Percentiles rank a stretch among this genome's conserved stretches.
phyloP scores from a whole-genome alignment of 164 flowering plant genomes.

The Pachysandra terminalis region DNA sequence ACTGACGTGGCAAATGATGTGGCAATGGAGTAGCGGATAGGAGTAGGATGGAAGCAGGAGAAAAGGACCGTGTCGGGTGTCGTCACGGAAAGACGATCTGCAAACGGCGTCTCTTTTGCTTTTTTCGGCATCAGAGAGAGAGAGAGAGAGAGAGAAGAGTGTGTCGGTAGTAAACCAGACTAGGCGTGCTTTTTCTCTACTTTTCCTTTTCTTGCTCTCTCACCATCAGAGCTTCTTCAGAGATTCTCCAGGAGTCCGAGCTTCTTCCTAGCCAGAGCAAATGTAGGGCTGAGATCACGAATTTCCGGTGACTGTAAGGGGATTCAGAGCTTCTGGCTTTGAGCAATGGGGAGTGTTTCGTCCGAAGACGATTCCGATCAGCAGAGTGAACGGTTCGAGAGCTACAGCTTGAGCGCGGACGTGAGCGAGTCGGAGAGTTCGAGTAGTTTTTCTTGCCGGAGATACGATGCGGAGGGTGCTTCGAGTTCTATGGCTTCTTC shows the following conservation, averaged over 20 bases:
- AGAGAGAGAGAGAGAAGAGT: conserved; percentile 1
- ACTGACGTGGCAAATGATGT: background rate
- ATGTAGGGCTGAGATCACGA: background rate
- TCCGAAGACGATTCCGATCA: conserved; percentile 43
- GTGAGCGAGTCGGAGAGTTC: conserved; percentile 70
- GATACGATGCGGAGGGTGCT: conserved; percentile 23
- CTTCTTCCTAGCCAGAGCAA: background rate
- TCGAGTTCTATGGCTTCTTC: conserved; percentile 37
- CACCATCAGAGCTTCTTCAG: background rate
- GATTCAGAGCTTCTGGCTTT: background rate
- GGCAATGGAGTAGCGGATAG: background rate
- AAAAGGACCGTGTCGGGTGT: background rate
- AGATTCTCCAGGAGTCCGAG: too few species aligned
- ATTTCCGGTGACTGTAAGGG: background rate
- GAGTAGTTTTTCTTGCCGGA: conserved; percentile 32
- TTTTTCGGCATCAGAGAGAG: conserved; percentile 5
- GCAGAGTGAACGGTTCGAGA: conserved; percentile 35
- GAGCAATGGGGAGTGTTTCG: conserved; percentile 33
- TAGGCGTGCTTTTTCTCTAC: conserved; percentile 7
- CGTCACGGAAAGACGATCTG: conserved; percentile 5
- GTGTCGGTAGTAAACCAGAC: background rate
- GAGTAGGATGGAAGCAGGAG: background rate
- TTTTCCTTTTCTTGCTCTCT: background rate
- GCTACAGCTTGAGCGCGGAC: conserved; percentile 62
- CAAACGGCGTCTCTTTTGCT: conserved; percentile 18